These are phyloP conservation scores for Ogataea degrootiae DNA, from an alignment of 805 yeast species.

Conservation along the genomic window DNA sequence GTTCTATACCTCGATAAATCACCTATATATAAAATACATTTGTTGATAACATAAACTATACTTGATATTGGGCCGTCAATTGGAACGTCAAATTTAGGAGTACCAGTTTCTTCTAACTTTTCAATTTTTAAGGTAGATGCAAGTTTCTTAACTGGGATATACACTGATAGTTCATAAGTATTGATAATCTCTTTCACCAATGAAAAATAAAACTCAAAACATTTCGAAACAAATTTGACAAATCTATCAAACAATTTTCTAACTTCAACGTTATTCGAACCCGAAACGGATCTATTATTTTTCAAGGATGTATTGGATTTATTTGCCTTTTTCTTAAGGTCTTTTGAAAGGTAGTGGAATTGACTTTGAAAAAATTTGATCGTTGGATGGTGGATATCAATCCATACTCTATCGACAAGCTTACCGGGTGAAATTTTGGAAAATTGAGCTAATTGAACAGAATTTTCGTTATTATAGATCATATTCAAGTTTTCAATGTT, in stretches of 20 bases:
- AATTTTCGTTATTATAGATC: not conserved
- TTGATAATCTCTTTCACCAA: conserved; percentile 38
- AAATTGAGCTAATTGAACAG: conserved; percentile 1
- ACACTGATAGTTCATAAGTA: conserved; percentile 32
- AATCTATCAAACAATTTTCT: conserved; percentile 51
- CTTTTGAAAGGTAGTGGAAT: conserved; percentile 20
- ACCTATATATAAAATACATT: conserved; percentile 50
- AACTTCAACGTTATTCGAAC: conserved; percentile 43
- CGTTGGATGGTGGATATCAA: conserved; percentile 58
- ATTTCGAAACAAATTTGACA: conserved; percentile 43
- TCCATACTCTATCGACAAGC: conserved; percentile 53
- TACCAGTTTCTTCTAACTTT: not conserved
- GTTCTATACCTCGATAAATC: conserved; percentile 55
- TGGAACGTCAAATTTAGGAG: conserved; percentile 3
- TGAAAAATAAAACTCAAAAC: conserved; percentile 42
- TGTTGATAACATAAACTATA: conserved; percentile 41
- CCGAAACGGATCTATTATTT: conserved; percentile 5
- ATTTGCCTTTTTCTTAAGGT: conserved; percentile 15
- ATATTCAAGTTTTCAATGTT: conserved; percentile 3
- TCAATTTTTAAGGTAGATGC: conserved; percentile 24
- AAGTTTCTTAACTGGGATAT: conserved; percentile 31
- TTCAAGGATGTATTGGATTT: not conserved
- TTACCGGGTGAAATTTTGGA: conserved; percentile 16
- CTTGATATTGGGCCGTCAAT: conserved; percentile 14
- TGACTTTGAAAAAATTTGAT: conserved; percentile 50